Base-by-base conservation (phyloP, 805 yeast species). In the Candida andamanensis region DNA sequence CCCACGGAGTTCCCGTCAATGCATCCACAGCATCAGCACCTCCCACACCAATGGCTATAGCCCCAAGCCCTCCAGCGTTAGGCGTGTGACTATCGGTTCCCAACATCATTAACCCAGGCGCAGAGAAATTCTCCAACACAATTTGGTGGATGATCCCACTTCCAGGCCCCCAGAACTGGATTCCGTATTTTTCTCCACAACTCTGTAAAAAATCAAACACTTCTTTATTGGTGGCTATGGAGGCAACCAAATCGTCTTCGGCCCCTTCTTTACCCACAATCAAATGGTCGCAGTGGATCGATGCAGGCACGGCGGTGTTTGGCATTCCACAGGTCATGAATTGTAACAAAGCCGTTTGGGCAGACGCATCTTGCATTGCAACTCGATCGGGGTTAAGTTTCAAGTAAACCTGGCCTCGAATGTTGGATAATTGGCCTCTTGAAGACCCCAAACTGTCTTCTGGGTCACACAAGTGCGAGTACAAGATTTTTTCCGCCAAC, bases 11-110 rank as follows among this genome's bases (percentile, higher is more conserved):
- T 45, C 92, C 95, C 26, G 97, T 87, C 54, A 92, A 68, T 31
- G 92, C 98, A 62, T 92, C 98, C 35, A 92, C 98, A 24, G 98
- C 98, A 65, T 92, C 98, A 35, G 98, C 98, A 71, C 98, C 98
- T 66, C 98, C 98, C 24, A 92, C 98, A 67, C 98, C 98, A 57
- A 92, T 92, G 50, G 98, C 97, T 46, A 90, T 80, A 46, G 95
- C 95, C 58, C 98, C 98, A 42, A 92, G 69, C 46, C 98, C 98
- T 68, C 98, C 98, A 18, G 98, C 98, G 53, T 92, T 92, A 29
- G 98, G 98, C 29, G 98, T 92, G 61, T 92, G 98, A 2, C 97
- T 89, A 63, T 92, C 98, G 24, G 98, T 92, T 47, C 98, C 98
- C 39, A 92, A 74, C 87, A 92, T 84, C 85, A 92, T 79, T 43